These are phyloP conservation scores for Cylindrotheca fusiformis DNA, from an alignment of 108 stramenopile species.

Conservation along the genomic window DNA sequence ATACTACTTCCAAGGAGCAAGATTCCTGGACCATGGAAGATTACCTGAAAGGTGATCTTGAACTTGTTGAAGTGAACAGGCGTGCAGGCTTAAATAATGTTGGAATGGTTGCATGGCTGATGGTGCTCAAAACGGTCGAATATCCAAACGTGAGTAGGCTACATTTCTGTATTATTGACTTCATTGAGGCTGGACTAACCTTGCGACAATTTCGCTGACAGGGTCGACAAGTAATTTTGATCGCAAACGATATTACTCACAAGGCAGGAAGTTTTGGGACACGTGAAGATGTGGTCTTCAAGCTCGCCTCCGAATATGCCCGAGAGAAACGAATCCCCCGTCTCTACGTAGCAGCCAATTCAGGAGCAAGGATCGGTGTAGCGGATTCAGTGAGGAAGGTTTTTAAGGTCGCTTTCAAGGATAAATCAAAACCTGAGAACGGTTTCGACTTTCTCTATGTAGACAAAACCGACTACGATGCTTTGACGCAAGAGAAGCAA, in stretches of 20 bases:
- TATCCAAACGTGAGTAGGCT: conserved; percentile 78
- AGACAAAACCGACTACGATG: conserved; percentile 78
- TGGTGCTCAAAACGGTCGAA: conserved; percentile 94
- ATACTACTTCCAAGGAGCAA: conserved; percentile 40
- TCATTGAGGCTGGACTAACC: too few relatives aligned
- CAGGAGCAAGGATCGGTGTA: conserved; percentile 96
- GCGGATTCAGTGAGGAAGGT: conserved; percentile 92
- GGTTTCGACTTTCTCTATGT: conserved; percentile 97
- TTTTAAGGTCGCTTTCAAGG: conserved; percentile 95
- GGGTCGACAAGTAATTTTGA: conserved; percentile 91
- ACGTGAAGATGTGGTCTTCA: conserved; percentile 97
- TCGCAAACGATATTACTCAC: conserved; percentile 98
- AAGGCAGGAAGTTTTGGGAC: conserved; percentile 99
- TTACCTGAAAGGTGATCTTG: conserved; percentile 76
- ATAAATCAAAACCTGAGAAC: conserved; percentile 90
- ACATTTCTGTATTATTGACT: too few relatives aligned
- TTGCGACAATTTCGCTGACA: not conserved
- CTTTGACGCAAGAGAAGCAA: conserved; percentile 38
- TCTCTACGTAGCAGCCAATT: conserved; percentile 94
- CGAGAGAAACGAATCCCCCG: conserved; percentile 90
- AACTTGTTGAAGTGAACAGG: conserved; percentile 80
- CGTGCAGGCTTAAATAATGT: conserved; percentile 95
- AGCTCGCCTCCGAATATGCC: conserved; percentile 90
- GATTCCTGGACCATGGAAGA: conserved; percentile 82
- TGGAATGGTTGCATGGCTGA: conserved; percentile 99